Evolutionary conservation across 306 rosid genomes (phyloP), one percentile per base, ranked within the genome.

Genomic region (Lagenaria siceraria): DNA sequence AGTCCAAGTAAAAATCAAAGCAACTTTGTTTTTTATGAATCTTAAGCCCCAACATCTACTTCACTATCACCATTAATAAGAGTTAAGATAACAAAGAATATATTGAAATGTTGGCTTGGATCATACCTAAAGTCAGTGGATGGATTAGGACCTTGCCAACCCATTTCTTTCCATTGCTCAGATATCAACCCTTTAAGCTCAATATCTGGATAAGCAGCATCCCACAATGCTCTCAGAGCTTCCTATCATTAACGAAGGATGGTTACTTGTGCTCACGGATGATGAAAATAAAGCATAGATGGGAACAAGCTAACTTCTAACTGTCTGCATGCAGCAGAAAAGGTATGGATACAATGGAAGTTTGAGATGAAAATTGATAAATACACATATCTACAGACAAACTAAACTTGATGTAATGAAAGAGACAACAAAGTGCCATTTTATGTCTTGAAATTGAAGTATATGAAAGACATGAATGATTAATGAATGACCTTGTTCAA

Each of bases 101-200:
- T 2, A 69, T 22, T 71, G 59, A 71, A 49, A 71, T 24, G 59
- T 27, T n/a, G 24, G 77, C 19, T 12, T 48, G 71, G 76, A 29
- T 33, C 48, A 65, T 77, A 95, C 97, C 99, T 86, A 77, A 95
- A 95, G 79, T 95, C 99, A n/a, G 99, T 95, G 18, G 99, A 90
- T 53, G 97, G 97, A 80, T 95, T 95, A 78, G 92, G 77, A 80
- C 99, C 99, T 87, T 95, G 99, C 99, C 99, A 95, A 33, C 99
- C 99, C 99, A 95, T 88, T 55, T 92, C 97, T 86, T 95, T 95
- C 99, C 97, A 92, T 82, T 95, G 99, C 62, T 88, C 96, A 40
- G 99, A 92, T 77, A 95, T 86, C 87, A 92, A 72, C 54, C 96
- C 92, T 49, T 62, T 83, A 55, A 95, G 84, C 82, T 88, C 64